Percentiles rank a stretch among this genome's conserved stretches.
Evolutionary conservation across 192 early-diverging fungal genomes (phyloP).

Genomic region (Linnemannia hyalina): DNA sequence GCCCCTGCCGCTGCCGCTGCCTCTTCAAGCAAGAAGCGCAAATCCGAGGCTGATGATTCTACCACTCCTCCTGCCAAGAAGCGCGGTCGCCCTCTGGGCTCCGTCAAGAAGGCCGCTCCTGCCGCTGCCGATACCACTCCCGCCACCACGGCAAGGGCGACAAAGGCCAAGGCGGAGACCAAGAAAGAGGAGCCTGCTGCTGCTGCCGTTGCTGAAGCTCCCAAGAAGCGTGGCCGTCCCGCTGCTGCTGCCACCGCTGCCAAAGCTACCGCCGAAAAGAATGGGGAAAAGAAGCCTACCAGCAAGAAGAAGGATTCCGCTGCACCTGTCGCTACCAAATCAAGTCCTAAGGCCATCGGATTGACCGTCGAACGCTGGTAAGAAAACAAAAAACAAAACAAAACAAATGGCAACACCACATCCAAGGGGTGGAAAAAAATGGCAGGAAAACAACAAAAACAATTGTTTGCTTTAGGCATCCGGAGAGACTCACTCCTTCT

Average conservation of each 20-base stretch:
- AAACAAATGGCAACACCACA: background rate
- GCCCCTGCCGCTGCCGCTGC: background rate
- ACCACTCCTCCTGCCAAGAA: slow-evolving; percentile 9
- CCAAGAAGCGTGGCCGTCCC: slow-evolving; percentile 9
- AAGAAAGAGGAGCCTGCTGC: slow-evolving; percentile 1
- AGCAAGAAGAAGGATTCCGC: background rate
- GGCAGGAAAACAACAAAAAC: background rate
- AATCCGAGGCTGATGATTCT: slow-evolving; percentile 8
- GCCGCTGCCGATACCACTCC: background rate
- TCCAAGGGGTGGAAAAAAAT: background rate
- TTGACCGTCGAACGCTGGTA: slow-evolving; percentile 45
- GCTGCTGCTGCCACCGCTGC: background rate
- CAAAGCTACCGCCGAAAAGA: background rate
- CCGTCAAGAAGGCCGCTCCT: slow-evolving; percentile 23
- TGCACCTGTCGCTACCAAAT: background rate
- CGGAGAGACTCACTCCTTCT: background rate
- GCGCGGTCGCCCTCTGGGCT: slow-evolving; percentile 31
- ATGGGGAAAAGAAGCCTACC: background rate
- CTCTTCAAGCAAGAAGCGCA: slow-evolving; percentile 19
- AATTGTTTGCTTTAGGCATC: background rate
- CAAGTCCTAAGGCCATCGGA: slow-evolving; percentile 13
- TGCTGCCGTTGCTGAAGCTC: background rate
- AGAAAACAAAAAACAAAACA: background rate
- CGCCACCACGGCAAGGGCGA: background rate
- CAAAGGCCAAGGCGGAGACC: background rate